Evolutionary conservation across 306 rosid genomes (phyloP), one percentile per base, ranked within the genome.

Genomic region (Erythrophleum fordii): DNA sequence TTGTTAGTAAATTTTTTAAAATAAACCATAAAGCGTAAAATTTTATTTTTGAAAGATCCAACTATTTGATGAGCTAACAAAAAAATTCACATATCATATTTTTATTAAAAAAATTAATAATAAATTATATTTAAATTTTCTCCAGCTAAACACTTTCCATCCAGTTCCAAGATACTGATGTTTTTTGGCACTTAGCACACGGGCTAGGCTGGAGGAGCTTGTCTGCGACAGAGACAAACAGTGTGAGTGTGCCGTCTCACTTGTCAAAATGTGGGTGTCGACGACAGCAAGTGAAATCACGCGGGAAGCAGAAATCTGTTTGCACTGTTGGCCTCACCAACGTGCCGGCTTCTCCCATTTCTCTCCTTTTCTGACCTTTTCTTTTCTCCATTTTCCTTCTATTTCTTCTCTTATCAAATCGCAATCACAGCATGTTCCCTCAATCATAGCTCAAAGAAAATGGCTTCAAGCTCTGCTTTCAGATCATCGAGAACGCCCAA

Each of bases 401-500:
- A 7, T 14, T 59, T 26, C 17, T 26, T 5, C 62, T 26, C 17
- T 44, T 0, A 3, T n/a, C 49, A 11, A 48, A 28, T 28, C 44
- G 16, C 44, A 17, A 17, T 1, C 44, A 39, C 56, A 0, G 10
- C 11, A 44, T 3, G 20, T 14, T 75, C 14, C 18, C 39, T 34
- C 64, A 53, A 16, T n/a, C 20, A 5, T 53, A 48, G 39, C 49
- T 66, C 18, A 20, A 20, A 4, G 17, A 39, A 25, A 74, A 85
- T 85, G 88, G 86, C 85, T 39, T 67, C 81, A 3, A 42, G 42
- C 56, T 66, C 83, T 68, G 31, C 82, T 60, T 69, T 82, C 41
- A 60, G 83, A 49, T 26, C 82, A 1, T 2, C 80, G 1, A 60
- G 59, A 44, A 44, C 34, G 13, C 59, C 37, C n/a, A 28, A 68